phyloP scores from a whole-genome alignment of 140 eudicot genomes.

The Senecio squalidus region DNA sequence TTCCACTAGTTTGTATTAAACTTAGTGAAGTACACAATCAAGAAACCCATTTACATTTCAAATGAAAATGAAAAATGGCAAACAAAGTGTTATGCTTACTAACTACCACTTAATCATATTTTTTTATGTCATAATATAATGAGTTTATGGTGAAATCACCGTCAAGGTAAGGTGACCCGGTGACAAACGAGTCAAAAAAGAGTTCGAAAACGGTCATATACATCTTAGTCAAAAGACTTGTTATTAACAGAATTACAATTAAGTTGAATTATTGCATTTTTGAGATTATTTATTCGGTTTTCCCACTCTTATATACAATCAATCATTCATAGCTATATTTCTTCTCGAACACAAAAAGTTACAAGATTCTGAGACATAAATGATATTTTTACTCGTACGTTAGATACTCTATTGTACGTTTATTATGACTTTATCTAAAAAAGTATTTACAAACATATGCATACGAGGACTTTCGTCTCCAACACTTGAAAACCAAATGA shows the following conservation, averaged over 20 bases:
- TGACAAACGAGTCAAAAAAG: no score
- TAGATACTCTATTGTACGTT: not conserved
- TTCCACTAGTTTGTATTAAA: constrained; percentile 26
- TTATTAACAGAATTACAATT: no score
- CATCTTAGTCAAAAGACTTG: no score
- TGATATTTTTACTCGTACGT: not conserved
- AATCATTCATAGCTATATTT: no score
- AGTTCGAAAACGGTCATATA: no score
- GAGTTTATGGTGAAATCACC: no score
- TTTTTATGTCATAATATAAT: not conserved
- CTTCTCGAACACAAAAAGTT: not conserved
- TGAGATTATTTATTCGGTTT: no score
- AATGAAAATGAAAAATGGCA: constrained; percentile 15
- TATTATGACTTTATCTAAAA: not conserved
- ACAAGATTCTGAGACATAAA: not conserved
- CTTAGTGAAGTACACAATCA: constrained; percentile 14
- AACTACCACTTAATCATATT: not conserved
- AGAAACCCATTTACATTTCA: constrained; percentile 10
- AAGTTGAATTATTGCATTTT: no score
- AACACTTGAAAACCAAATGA: not conserved
- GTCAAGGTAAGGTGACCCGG: no score
- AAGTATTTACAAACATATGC: not conserved
- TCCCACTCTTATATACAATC: no score
- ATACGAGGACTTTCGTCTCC: constrained; percentile 4
- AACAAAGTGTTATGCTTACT: constrained; percentile 15